phyloP scores from a whole-genome alignment of 1,139 yeast genomes.

The Hansenula sp. region DNA sequence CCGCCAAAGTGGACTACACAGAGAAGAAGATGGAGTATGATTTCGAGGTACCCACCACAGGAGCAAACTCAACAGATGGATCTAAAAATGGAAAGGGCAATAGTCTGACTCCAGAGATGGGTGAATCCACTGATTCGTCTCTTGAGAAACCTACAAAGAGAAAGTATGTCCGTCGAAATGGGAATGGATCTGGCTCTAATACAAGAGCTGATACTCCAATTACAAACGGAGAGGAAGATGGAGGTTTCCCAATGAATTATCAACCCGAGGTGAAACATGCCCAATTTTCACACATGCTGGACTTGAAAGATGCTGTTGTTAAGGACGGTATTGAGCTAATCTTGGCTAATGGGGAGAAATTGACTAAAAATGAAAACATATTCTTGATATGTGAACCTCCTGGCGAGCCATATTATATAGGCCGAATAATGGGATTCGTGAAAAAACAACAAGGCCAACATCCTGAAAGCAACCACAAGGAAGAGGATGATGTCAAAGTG shows the following conservation, averaged over 20 bases:
- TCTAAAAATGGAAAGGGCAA: neutral
- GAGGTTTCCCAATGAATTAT: conserved; percentile 17
- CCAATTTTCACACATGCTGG: conserved; percentile 30
- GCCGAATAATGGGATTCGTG: conserved; percentile 76
- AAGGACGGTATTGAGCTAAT: conserved; percentile 20
- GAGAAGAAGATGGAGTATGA: conserved; percentile 30
- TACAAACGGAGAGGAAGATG: conserved; percentile 3
- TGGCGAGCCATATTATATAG: conserved; percentile 91
- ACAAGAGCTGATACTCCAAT: conserved; percentile 10
- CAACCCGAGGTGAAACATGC: conserved; percentile 16
- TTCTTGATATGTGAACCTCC: conserved; percentile 92
- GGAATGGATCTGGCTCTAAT: neutral
- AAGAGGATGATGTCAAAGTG: conserved; percentile 1
- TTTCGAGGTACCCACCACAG: neutral
- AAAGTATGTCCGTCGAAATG: conserved; percentile 1
- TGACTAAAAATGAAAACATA: conserved; percentile 54
- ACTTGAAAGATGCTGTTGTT: conserved; percentile 37
- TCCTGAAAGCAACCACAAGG: conserved; percentile 7
- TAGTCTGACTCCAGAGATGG: neutral
- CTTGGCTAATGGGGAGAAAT: conserved; percentile 27
- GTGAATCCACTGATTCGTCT: neutral
- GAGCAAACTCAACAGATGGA: neutral
- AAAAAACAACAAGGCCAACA: conserved; percentile 27
- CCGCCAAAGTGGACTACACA: conserved; percentile 30
- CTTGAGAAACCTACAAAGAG: neutral